Conservation (phyloP, 306 rosid genomes). For the Pterocarpus santalinus region DNA sequence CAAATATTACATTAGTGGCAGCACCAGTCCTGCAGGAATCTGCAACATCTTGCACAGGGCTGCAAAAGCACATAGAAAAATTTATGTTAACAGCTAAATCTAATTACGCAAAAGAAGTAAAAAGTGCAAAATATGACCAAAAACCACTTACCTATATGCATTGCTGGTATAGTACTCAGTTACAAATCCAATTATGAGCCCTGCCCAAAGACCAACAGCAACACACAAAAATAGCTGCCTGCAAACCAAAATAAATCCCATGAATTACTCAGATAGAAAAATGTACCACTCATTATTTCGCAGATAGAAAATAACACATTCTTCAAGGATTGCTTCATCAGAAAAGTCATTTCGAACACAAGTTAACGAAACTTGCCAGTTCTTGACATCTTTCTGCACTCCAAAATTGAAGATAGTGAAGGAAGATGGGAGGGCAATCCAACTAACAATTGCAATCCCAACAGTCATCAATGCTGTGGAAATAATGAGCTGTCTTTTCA, state of each 20-base stretch:
- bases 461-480: conserved; percentile 85
- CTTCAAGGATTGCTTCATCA: not conserved
- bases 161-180: conserved; percentile 95
- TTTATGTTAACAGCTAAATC: not conserved
- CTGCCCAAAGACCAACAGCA: conserved; percentile 96
- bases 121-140: not conserved
- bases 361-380: conserved; percentile 61
- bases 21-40: conserved; percentile 98
- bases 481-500: conserved; percentile 87
- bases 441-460: conserved; percentile 78
- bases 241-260: conserved; percentile 50
- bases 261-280: conserved; percentile 4
- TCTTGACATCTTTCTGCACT: conserved; percentile 79
- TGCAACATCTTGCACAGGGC: conserved; percentile 99
- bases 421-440: conserved; percentile 85
- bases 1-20: conserved; percentile 97
- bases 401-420: conserved; percentile 92
- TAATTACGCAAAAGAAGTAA: no score
- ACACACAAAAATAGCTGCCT: conserved; percentile 94
- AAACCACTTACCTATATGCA: conserved; percentile 79
- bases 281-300: not conserved
- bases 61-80: conserved; percentile 48
- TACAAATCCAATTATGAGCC: conserved; percentile 92
- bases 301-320: not conserved
- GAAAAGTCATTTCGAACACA: not conserved